phyloP scores from a whole-genome alignment of 257 asterid genomes.

The Fraxinus cuspidata region DNA sequence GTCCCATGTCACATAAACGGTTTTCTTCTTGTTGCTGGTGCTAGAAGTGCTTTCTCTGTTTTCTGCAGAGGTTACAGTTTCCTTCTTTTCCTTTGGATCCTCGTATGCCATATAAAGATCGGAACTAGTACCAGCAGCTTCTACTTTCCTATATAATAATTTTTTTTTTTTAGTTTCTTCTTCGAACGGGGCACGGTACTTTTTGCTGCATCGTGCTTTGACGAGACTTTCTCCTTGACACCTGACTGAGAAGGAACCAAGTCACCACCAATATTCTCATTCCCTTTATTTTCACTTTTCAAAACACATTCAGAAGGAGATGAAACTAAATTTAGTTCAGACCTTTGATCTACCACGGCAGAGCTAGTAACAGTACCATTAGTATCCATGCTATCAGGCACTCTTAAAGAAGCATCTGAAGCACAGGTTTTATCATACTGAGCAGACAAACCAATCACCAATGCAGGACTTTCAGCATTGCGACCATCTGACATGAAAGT shows the following conservation, averaged over 20 bases:
- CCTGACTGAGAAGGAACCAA: constrained; percentile 14
- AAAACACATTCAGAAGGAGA: constrained; percentile 27
- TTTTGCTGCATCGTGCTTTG: constrained; percentile 28
- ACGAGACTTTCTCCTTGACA: constrained; percentile 33
- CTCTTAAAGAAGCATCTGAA: constrained; percentile 20
- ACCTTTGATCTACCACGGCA: constrained; percentile 23
- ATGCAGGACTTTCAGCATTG: neutral
- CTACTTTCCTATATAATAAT: constrained; percentile 27
- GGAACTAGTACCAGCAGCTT: constrained; percentile 29
- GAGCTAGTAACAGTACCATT: constrained; percentile 22
- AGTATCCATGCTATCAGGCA: constrained; percentile 1
- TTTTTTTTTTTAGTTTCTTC: constrained; percentile 22
- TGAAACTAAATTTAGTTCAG: constrained; percentile 21
- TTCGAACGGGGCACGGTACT: constrained; percentile 18
- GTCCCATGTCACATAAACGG: constrained; percentile 12
- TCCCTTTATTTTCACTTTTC: constrained; percentile 27
- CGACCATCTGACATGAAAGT: constrained; percentile 16
- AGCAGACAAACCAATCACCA: constrained; percentile 16
- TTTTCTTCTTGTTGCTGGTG: constrained; percentile 2
- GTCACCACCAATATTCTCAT: constrained; percentile 18
- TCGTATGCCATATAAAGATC: constrained; percentile 31
- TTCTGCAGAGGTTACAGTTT: constrained; percentile 25
- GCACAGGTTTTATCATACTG: constrained; percentile 17
- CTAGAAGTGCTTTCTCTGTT: constrained; percentile 21
- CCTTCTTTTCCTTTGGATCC: constrained; percentile 27